A percentile compares a stretch with the other conserved stretches of the same genome.
These are phyloP conservation scores for Ophiostoma australiae DNA, from an alignment of 2,329 filamentous ascomycete genomes.

Conservation along the genomic window DNA sequence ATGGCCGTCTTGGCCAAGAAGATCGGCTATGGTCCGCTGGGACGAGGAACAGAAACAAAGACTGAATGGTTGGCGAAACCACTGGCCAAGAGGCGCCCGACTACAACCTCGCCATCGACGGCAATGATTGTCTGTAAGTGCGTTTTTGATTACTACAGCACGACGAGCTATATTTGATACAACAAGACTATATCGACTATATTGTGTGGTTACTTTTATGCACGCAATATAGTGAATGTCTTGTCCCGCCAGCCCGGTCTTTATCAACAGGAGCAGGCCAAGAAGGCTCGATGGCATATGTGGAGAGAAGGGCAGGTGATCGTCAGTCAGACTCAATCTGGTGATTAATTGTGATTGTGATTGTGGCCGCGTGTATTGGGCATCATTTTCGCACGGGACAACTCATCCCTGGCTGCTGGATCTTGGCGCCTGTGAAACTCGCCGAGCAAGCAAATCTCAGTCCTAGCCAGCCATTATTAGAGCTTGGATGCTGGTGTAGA, in stretches of 20 bases:
- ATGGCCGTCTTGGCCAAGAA: constrained; percentile 5
- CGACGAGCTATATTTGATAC: neutral
- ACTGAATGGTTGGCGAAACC: neutral
- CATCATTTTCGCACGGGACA: constrained; percentile 7
- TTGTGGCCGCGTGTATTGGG: constrained; percentile 5
- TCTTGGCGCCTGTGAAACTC: constrained; percentile 11
- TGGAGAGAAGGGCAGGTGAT: neutral
- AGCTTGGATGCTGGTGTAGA: neutral
- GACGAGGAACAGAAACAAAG: neutral
- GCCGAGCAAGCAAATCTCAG: neutral
- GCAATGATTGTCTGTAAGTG: neutral
- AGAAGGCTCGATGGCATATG: neutral
- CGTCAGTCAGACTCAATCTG: neutral
- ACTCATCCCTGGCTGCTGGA: neutral
- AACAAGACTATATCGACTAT: constrained; percentile 1
- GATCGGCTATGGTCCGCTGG: neutral
- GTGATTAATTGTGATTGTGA: neutral
- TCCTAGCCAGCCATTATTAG: neutral
- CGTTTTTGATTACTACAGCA: neutral
- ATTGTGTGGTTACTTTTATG: neutral
- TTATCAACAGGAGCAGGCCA: neutral
- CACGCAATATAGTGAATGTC: neutral
- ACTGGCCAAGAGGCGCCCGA: neutral
- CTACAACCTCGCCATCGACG: neutral
- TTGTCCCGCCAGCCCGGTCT: constrained; percentile 10